Evolutionary conservation across 805 yeast genomes (phyloP).

Genomic region (Saturnispora sanitii): DNA sequence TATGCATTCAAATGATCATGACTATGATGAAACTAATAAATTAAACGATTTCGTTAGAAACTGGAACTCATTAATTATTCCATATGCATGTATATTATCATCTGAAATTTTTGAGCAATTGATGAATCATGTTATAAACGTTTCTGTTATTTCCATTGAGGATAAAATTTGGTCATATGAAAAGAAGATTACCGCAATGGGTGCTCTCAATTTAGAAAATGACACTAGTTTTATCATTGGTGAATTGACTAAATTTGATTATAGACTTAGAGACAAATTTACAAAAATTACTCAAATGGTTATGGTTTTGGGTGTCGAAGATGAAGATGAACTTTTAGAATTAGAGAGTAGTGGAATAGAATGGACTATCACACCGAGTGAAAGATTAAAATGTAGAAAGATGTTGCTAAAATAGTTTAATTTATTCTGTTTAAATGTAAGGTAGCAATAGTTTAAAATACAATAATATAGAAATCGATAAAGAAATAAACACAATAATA

Average conservation of each 20-base stretch:
- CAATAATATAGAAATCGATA: no score
- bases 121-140: slow-evolving; percentile 38
- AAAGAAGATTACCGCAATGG: slow-evolving; percentile 67
- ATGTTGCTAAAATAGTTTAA: slow-evolving; percentile 3
- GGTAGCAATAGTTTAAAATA: no score
- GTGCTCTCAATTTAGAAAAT: slow-evolving; percentile 73
- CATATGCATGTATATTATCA: slow-evolving; percentile 37
- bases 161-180: slow-evolving; percentile 57
- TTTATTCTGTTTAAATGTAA: no score
- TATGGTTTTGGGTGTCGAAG: slow-evolving; percentile 73
- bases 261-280: slow-evolving; percentile 68
- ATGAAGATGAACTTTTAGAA: slow-evolving; percentile 34
- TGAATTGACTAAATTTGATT: slow-evolving; percentile 62
- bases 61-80: slow-evolving; percentile 58
- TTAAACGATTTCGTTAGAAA: slow-evolving; percentile 40
- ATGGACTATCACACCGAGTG: slow-evolving; percentile 76
- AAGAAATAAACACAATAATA: no score
- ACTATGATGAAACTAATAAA: neutral
- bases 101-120: slow-evolving; percentile 40
- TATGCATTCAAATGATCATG: slow-evolving; percentile 26
- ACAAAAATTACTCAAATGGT: slow-evolving; percentile 77
- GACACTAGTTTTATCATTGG: slow-evolving; percentile 68
- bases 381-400: slow-evolving; percentile 30
- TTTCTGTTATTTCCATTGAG: slow-evolving; percentile 51
- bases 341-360: slow-evolving; percentile 20